Evolutionary conservation across 352 stramenopile genomes (phyloP).

Genomic region (Pythium pyrilobum): DNA sequence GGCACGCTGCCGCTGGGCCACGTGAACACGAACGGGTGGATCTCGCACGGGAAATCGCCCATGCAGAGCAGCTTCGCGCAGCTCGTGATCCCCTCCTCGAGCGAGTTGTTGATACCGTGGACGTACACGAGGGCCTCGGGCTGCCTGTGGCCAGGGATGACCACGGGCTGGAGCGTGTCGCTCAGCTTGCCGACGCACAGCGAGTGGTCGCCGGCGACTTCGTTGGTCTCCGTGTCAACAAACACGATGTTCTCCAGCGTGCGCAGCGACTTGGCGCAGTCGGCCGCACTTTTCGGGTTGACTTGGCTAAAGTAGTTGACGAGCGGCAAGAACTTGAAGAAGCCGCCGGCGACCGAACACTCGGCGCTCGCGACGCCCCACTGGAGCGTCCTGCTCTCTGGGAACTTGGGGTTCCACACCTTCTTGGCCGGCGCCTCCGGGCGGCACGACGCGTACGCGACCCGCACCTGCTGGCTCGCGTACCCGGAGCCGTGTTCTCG

Average conservation of each 20-base stretch:
- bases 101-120: conserved; percentile 63
- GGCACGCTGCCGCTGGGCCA: conserved; percentile 45
- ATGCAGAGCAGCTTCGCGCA: conserved; percentile 49
- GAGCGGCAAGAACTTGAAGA: conserved; percentile 60
- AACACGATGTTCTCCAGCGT: conserved; percentile 8
- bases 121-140: conserved; percentile 52
- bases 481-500: conserved; percentile 53
- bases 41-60: conserved; percentile 53
- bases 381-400: conserved; percentile 2
- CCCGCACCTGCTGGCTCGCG: conserved; percentile 29
- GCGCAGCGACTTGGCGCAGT: conserved; percentile 36
- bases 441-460: conserved; percentile 41
- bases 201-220: not conserved
- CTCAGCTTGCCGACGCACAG: not conserved
- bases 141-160: not conserved
- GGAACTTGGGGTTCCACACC: conserved; percentile 28
- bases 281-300: conserved; percentile 30
- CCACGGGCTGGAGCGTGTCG: not conserved
- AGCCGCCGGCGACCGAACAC: conserved; percentile 62
- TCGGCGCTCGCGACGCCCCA: conserved; percentile 42
- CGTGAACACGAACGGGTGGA: conserved; percentile 70
- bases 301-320: conserved; percentile 37
- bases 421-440: conserved; percentile 22
- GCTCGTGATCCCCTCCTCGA: conserved; percentile 57
- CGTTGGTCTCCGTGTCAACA: not conserved